Percentiles rank a stretch among this genome's conserved stretches.
phyloP scores from a whole-genome alignment of 2,329 filamentous ascomycete genomes.

The Teratosphaeria pseudoeucalypti region DNA sequence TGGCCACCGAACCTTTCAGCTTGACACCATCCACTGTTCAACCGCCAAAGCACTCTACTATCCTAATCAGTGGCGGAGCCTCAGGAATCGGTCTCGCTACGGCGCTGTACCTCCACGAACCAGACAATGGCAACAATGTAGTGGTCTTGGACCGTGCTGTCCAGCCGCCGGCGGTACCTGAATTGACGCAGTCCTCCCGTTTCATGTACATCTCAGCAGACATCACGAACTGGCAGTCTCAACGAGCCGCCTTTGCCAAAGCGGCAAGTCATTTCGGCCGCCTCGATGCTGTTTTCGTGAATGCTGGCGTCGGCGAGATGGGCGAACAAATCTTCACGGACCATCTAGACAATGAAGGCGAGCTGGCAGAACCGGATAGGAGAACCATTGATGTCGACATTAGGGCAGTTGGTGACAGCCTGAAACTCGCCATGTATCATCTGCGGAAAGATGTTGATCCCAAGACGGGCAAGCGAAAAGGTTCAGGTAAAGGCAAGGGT shows the following conservation, averaged over 20 bases:
- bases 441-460: constrained; percentile 25
- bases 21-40: constrained; percentile 14
- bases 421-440: constrained; percentile 40
- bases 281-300: constrained; percentile 40
- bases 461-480: constrained; percentile 5
- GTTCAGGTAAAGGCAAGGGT: constrained; percentile 25
- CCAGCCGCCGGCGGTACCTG: constrained; percentile 7
- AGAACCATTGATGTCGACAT: constrained; percentile 38
- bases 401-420: constrained; percentile 36
- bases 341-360: constrained; percentile 29
- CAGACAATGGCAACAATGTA: constrained; percentile 19
- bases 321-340: constrained; percentile 42
- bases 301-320: constrained; percentile 40
- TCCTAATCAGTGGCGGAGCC: constrained; percentile 22
- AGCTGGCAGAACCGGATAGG: constrained; percentile 37
- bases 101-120: constrained; percentile 18
- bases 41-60: constrained; percentile 16
- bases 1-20: constrained; percentile 20
- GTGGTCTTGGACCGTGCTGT: constrained; percentile 17
- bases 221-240: constrained; percentile 36
- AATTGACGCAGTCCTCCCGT: constrained; percentile 16
- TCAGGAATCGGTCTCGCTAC: constrained; percentile 24
- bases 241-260: constrained; percentile 35
- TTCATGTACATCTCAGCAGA: constrained; percentile 30
- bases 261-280: constrained; percentile 32